Percentiles rank a stretch among this genome's conserved stretches.
These are phyloP conservation scores for Verticillium alfalfae DNA, from an alignment of 2,329 filamentous ascomycete species.

Conservation along the genomic window DNA sequence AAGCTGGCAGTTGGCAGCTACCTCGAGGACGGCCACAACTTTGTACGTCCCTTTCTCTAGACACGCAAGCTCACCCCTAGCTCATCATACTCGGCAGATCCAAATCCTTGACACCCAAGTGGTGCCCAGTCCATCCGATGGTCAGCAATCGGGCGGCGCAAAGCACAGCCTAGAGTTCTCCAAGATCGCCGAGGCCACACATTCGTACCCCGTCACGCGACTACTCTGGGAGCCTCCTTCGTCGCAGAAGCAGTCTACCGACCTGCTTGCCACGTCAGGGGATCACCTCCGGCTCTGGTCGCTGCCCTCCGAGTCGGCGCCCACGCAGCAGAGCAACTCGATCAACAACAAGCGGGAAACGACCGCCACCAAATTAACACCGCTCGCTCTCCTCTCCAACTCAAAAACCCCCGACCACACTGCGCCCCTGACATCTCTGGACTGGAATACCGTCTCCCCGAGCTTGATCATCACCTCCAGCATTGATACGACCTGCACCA, in stretches of 20 bases:
- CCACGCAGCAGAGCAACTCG: constrained; percentile 57
- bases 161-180: constrained; percentile 82
- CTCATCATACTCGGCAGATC: constrained; percentile 52
- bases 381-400: constrained; percentile 88
- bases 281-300: constrained; percentile 95
- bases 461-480: constrained; percentile 98
- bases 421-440: constrained; percentile 88
- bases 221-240: constrained; percentile 95
- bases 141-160: constrained; percentile 63
- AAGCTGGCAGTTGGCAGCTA: constrained; percentile 96
- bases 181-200: constrained; percentile 91
- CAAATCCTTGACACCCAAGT: constrained; percentile 93
- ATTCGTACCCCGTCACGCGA: constrained; percentile 94
- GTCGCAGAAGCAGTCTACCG: constrained; percentile 89
- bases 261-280: constrained; percentile 89
- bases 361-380: constrained; percentile 75
- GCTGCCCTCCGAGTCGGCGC: constrained; percentile 64
- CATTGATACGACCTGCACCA: constrained; percentile 98
- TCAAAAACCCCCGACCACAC: constrained; percentile 98
- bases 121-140: constrained; percentile 61
- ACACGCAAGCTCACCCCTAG: not conserved
- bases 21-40: constrained; percentile 96
- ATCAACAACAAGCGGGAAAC: constrained; percentile 56
- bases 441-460: constrained; percentile 97
- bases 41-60: constrained; percentile 50